These are phyloP conservation scores for Zelopaecilomyces penicillatus DNA, from an alignment of 2,329 filamentous ascomycete genomes.

Conservation along the genomic window DNA sequence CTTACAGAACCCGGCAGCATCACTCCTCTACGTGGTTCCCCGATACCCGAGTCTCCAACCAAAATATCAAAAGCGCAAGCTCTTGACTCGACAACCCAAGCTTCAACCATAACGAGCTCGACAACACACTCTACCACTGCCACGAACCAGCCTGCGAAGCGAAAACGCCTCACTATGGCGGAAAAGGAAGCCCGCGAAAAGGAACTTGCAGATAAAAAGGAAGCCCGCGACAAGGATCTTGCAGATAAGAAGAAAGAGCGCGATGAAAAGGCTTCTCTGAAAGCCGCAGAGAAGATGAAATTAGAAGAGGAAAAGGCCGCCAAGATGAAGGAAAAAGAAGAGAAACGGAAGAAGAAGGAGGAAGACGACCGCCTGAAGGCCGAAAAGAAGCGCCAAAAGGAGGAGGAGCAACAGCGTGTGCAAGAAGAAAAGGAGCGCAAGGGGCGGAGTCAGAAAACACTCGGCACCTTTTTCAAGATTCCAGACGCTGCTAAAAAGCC, in stretches of 20 bases:
- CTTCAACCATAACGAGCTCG: conserved; percentile 11
- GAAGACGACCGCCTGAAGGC: conserved; percentile 32
- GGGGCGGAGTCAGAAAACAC: conserved; percentile 37
- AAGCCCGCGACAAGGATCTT: conserved; percentile 17
- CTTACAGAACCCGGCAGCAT: conserved; percentile 36
- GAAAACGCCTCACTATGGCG: conserved; percentile 31
- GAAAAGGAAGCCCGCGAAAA: conserved; percentile 24
- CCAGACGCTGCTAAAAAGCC: conserved; percentile 34
- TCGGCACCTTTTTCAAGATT: conserved; percentile 39
- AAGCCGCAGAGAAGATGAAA: conserved; percentile 30
- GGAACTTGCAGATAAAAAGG: conserved; percentile 21
- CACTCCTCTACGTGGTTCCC: conserved; percentile 29
- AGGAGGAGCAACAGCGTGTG: conserved; percentile 34
- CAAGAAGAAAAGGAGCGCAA: conserved; percentile 41
- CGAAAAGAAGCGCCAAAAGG: conserved; percentile 41
- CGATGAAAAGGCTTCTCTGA: conserved; percentile 27
- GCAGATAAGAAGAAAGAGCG: conserved; percentile 26
- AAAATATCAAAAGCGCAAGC: conserved; percentile 13
- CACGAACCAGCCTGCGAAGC: conserved; percentile 28
- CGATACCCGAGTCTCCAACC: conserved; percentile 25
- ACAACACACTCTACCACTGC: conserved; percentile 9
- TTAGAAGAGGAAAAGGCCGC: conserved; percentile 31
- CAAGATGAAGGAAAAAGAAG: conserved; percentile 29
- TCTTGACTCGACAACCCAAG: conserved; percentile 11
- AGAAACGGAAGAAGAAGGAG: conserved; percentile 33